Base-by-base conservation (phyloP, 78 protist species). In the Mastigamoeba balamuthi region DNA sequence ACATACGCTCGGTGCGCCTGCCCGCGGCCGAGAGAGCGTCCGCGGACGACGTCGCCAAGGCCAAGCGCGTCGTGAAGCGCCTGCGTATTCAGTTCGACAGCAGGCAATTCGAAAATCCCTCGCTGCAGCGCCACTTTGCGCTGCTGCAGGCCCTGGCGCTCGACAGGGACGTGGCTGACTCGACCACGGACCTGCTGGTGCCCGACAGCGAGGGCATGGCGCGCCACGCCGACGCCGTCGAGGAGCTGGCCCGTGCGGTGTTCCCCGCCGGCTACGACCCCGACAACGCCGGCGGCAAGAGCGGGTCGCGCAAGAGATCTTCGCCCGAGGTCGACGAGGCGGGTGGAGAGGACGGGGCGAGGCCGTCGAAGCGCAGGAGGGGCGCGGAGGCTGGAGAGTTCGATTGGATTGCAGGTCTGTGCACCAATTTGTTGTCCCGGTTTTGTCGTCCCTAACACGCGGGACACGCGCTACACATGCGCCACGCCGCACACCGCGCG, bases 131-230 rank as follows among this genome's bases (percentile, higher is more conserved):
- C 64, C 85, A 85, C 48, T 85, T 75, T 70, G 71, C 82, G 4
- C 63, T 48, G 35, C 30, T 85, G 0, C 82, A 85, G n/a, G 90
- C 90, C 29, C 0, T 85, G 2, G 90, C 90, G 40, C 35, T 85
- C 58, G 90, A 85, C 39, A 40, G 85, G 35, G 90, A 85, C 28
- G 27, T 30, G 28, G 76, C 75, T 8, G 90, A 75, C 28, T 43
- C 33, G 0, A 70, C 74, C n/a, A 23, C 29, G 2, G 90, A 85
- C 28, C 36, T 8, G 3, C 72, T 75, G n/a, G 30, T 28, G 33
- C 83, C 85, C n/a, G 78, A 80, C 53, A 4, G 17, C 28, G 69
- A 36, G 10, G 76, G 76, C 5, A 73, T 73, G 76, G 36, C 72
- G 9, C 69, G 73, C 1, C 25, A 48, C 4, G 4, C 29, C 0